Evolutionary conservation across 352 stramenopile genomes (phyloP).

Genomic region (Phytopythium sindhum): DNA sequence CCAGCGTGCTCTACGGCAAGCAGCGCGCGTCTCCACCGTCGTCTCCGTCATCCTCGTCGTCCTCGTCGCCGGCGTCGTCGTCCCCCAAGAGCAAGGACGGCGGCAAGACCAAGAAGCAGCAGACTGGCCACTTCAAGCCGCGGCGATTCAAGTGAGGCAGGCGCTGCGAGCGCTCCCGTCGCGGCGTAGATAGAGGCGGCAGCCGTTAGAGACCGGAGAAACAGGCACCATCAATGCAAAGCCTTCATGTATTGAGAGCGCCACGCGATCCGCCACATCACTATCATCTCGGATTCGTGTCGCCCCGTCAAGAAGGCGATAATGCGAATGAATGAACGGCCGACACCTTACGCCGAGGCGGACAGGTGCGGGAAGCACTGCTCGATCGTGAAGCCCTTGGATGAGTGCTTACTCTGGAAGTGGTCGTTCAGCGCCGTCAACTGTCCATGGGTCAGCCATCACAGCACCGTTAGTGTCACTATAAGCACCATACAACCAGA

Average conservation of each 20-base stretch:
- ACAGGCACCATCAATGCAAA: constrained; percentile 3
- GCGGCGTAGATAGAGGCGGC: too few species aligned
- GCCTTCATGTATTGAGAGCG: constrained; percentile 5
- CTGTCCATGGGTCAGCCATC: constrained; percentile 34
- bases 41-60: neutral
- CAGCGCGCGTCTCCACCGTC: constrained; percentile 28
- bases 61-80: neutral
- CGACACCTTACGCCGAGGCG: constrained; percentile 2
- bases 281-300: neutral
- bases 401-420: constrained; percentile 75
- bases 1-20: constrained; percentile 55
- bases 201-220: neutral
- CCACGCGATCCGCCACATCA: neutral
- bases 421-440: constrained; percentile 71
- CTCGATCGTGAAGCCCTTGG: constrained; percentile 72
- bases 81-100: constrained; percentile 16
- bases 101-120: constrained; percentile 35
- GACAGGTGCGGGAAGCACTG: constrained; percentile 63
- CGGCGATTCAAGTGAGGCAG: constrained; percentile 33
- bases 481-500: constrained; percentile 2
- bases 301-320: neutral
- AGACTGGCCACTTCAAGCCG: constrained; percentile 35
- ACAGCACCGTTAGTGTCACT: too few species aligned
- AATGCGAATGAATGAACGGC: neutral
- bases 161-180: neutral